A percentile compares a stretch with the other conserved stretches of the same genome.
Evolutionary conservation across 2,329 filamentous ascomycete species (phyloP).

Genomic region (Orbilia quercus): DNA sequence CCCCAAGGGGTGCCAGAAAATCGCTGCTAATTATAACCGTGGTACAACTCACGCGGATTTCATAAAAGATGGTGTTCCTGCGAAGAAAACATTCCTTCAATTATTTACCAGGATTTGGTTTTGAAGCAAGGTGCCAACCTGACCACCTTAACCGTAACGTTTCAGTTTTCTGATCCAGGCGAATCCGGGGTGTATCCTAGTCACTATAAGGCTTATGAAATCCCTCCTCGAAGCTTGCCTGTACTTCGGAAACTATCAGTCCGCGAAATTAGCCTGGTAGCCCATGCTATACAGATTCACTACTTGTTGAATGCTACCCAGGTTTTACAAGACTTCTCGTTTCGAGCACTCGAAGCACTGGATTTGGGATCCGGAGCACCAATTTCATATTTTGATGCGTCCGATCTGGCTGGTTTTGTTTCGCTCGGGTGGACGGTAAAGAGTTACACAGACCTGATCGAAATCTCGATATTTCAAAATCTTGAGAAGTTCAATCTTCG

Average conservation of each 20-base stretch:
- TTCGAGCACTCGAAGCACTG: neutral
- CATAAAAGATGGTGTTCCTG: neutral
- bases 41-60: neutral
- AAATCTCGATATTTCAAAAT: constrained; percentile 6
- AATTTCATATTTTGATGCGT: neutral
- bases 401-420: neutral
- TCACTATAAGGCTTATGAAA: neutral
- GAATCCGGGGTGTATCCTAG: too few relatives aligned
- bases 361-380: neutral
- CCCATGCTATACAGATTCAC: neutral
- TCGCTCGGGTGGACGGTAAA: neutral
- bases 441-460: neutral
- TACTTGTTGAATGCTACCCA: neutral
- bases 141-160: neutral
- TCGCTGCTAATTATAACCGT: neutral
- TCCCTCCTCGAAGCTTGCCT: neutral
- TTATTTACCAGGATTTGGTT: neutral
- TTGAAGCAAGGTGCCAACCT: neutral
- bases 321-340: neutral
- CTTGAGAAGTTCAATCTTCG: constrained; percentile 7
- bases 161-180: neutral
- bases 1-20: neutral
- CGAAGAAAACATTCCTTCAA: neutral
- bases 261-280: neutral
- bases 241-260: neutral